These are phyloP conservation scores for Lipomyces chichibuensis DNA, from an alignment of 805 yeast species.

Conservation along the genomic window DNA sequence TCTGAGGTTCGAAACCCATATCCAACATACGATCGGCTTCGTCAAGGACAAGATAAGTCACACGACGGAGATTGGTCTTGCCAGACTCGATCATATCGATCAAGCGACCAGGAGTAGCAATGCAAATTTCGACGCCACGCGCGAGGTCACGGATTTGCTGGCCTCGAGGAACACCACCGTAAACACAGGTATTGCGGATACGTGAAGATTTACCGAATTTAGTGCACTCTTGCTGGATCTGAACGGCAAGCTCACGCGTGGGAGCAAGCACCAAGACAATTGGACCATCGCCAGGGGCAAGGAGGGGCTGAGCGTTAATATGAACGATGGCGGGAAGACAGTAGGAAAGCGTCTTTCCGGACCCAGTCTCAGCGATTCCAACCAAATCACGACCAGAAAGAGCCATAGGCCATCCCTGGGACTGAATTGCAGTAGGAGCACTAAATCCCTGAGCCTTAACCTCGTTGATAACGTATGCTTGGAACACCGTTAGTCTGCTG, in stretches of 20 bases:
- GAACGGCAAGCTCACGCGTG: slow-evolving; percentile 98
- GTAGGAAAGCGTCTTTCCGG: slow-evolving; percentile 97
- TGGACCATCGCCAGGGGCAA: slow-evolving; percentile 96
- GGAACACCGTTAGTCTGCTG: neutral
- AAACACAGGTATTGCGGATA: slow-evolving; percentile 80
- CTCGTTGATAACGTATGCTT: slow-evolving; percentile 80
- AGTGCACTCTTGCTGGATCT: slow-evolving; percentile 93
- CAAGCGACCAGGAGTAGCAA: slow-evolving; percentile 99
- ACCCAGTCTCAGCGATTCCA: slow-evolving; percentile 98
- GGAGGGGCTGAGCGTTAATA: slow-evolving; percentile 90
- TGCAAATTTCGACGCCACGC: slow-evolving; percentile 92
- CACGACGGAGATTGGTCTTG: slow-evolving; percentile 93
- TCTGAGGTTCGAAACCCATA: slow-evolving; percentile 99
- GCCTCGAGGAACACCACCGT: slow-evolving; percentile 99
- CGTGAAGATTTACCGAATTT: slow-evolving; percentile 91
- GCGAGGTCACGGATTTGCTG: slow-evolving; percentile 95
- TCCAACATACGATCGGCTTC: slow-evolving; percentile 99
- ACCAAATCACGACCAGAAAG: slow-evolving; percentile 97
- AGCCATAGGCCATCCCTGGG: slow-evolving; percentile 99
- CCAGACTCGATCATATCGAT: slow-evolving; percentile 96
- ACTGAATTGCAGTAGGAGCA: slow-evolving; percentile 93
- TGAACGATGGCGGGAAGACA: slow-evolving; percentile 97
- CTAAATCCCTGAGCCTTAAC: slow-evolving; percentile 91
- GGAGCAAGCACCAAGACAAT: slow-evolving; percentile 95
- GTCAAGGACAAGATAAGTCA: slow-evolving; percentile 93